Base-by-base conservation (phyloP, 257 asterid genomes). In the Ehretia macrophylla region DNA sequence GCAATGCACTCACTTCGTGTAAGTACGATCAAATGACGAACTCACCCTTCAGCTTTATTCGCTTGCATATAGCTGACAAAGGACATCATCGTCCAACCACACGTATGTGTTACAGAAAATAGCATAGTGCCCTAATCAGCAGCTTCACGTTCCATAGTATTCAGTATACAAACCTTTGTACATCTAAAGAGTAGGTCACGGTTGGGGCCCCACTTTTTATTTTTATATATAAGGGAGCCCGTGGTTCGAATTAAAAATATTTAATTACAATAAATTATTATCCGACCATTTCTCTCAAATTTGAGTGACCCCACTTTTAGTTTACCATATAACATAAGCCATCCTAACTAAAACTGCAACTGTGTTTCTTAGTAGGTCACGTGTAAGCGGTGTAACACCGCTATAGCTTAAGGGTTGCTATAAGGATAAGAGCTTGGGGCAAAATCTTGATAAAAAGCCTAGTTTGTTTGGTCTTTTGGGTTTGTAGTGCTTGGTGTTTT, bases 381-480 rank as follows among this genome's bases (percentile, higher is more conserved):
- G 73, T 68, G 73, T 48, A 38, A 13, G 8, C 47, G 47, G 4
- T 42, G 47, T 42, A 3, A 10, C 8, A 52, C 13, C 1, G 60
- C 64, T 65, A 46, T 60, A 48, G 55, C 55, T 13, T 56, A 21
- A 61, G 39, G 3, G 32, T 17, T 27, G 17, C 42, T 54, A 42
- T 13, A 53, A 59, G 45, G 38, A 8, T 22, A 58, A 59, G 18
- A 54, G 45, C 38, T 50, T 51, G 42, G 14, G 37, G 47, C 47
- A 42, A 42, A 53, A 23, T 58, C 64, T 47, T 37, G 32, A 51
- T 18, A 17, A 32, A 62, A 51, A 62, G 27, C 52, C 54, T 45
- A 35, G 56, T 55, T 60, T 64, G 69, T 63, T 71, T 67, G 63
- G 55, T 37, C 62, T 67, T 62, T 58, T 16, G 55, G 46, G 60